Base-by-base conservation (phyloP, 495 filamentous ascomycete genomes). In the Stereocaulon alpinum region DNA sequence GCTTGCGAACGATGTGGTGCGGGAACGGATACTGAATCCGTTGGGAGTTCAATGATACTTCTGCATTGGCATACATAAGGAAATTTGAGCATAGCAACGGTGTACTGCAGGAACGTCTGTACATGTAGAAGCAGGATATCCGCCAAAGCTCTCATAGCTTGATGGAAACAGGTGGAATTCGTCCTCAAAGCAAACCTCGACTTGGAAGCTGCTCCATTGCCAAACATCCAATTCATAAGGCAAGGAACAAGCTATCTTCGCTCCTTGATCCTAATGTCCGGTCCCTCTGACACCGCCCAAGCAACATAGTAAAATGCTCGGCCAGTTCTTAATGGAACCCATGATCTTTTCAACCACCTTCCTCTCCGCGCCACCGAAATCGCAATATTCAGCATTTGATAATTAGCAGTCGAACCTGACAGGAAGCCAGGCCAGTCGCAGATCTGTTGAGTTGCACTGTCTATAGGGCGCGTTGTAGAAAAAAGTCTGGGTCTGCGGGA, bases 261-360 rank as follows among this genome's bases (percentile, higher is more conserved):
- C 24, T 24, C 24, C 24, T 24, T 24, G 24, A 52, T 42, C 11
- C 1, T 4, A 18, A 29, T 92, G 87, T 92, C 61, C 72, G 86
- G 80, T 81, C 76, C 86, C 86, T 91, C 87, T 91, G 88, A 93
- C 88, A 82, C 88, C 82, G 86, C 83, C 87, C 82, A 82, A 81
- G 85, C 85, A 88, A 89, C 76, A 55, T 42, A 11, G 60, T 63
- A 76, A 72, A 84, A 80, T 86, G 78, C 86, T 76, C 80, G 85
- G 87, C 82, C 88, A 87, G 88, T 83, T 93, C 88, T 91, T 91
- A 93, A 67, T 89, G 83, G 85, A 76, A 81, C 82, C 86, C 73
- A 37, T 9, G 75, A 66, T 57, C 24, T 24, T 24, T 24, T 24
- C 24, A 55, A 60, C 24, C 24, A 55, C 43, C 78, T 82, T 76